Evolutionary conservation across 805 yeast genomes (phyloP).

Genomic region (Candida fluviatilis): DNA sequence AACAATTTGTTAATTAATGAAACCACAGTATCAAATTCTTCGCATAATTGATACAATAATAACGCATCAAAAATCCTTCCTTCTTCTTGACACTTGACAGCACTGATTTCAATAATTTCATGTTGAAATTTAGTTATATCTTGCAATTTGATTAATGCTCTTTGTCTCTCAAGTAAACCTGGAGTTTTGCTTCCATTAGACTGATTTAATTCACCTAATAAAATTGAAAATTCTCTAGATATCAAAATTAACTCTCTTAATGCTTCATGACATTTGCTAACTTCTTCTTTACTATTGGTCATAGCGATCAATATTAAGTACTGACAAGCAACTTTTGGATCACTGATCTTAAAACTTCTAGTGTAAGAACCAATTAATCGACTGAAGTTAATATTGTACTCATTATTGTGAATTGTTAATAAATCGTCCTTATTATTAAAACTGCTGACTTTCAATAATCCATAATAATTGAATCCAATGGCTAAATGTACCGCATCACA

Average conservation of each 20-base stretch:
- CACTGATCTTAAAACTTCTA: slow-evolving; percentile 75
- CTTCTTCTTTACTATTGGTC: slow-evolving; percentile 40
- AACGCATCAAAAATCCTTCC: slow-evolving; percentile 86
- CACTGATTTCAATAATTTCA: slow-evolving; percentile 79
- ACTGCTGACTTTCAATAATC: slow-evolving; percentile 53
- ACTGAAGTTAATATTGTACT: slow-evolving; percentile 46
- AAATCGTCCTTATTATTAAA: slow-evolving; percentile 30
- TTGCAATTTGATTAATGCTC: slow-evolving; percentile 55
- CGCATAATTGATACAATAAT: slow-evolving; percentile 79
- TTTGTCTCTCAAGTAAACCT: slow-evolving; percentile 79
- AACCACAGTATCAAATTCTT: slow-evolving; percentile 80
- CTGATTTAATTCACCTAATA: slow-evolving; percentile 78
- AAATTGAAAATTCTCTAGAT: slow-evolving; percentile 75
- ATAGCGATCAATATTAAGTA: slow-evolving; percentile 72
- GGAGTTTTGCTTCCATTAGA: slow-evolving; percentile 69
- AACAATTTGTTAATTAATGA: slow-evolving; percentile 67
- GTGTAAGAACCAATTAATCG: slow-evolving; percentile 76
- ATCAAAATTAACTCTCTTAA: slow-evolving; percentile 80
- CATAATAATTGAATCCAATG: slow-evolving; percentile 71
- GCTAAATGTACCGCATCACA: slow-evolving; percentile 89
- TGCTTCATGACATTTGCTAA: slow-evolving; percentile 66
- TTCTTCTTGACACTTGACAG: slow-evolving; percentile 83
- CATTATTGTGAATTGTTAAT: slow-evolving; percentile 25
- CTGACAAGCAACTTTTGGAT: slow-evolving; percentile 90
- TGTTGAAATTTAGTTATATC: slow-evolving; percentile 58